These are phyloP conservation scores for Pseudohyphozyma bogoriensis DNA, from an alignment of 768 basidiomycete species.

Conservation along the genomic window DNA sequence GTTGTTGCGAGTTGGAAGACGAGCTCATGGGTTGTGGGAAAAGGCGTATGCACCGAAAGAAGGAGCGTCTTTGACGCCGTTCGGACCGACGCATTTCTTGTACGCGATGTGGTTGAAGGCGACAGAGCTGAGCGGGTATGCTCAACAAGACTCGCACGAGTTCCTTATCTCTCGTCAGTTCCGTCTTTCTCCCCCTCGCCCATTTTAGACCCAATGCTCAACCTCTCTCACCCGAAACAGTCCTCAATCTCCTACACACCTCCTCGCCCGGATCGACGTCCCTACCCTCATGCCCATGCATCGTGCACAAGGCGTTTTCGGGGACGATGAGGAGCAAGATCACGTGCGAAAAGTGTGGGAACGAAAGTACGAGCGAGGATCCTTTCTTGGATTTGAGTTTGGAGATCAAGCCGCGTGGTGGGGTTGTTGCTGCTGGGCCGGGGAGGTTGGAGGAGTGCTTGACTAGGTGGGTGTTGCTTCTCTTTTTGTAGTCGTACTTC, in stretches of 20 bases:
- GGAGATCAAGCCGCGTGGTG: constrained; percentile 46
- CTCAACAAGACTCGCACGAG: constrained; percentile 90
- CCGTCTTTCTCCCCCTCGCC: background rate
- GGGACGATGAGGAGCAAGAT: constrained; percentile 82
- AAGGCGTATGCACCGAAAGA: too few relatives aligned
- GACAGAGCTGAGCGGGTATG: constrained; percentile 78
- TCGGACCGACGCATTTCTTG: constrained; percentile 73
- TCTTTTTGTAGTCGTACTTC: too few relatives aligned
- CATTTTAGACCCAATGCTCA: background rate
- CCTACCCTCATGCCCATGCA: constrained; percentile 67
- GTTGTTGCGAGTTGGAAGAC: too few relatives aligned
- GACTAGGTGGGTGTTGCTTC: constrained; percentile 46
- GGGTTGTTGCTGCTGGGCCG: background rate
- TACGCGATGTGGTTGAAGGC: constrained; percentile 63
- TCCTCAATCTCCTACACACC: constrained; percentile 75
- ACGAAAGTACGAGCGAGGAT: constrained; percentile 66
- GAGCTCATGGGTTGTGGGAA: too few relatives aligned
- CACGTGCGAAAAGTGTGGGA: constrained; percentile 73
- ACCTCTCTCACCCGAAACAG: constrained; percentile 33
- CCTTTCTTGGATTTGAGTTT: constrained; percentile 85
- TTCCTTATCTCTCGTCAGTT: constrained; percentile 54
- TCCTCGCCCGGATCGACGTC: constrained; percentile 63
- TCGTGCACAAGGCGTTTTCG: constrained; percentile 80
- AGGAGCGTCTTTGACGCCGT: constrained; percentile 53
- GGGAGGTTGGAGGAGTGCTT: constrained; percentile 59